A percentile compares a stretch with the other conserved stretches of the same genome.
Conservation (phyloP, 371 early-diverging fungal species). For the Nematocida ironsii region DNA sequence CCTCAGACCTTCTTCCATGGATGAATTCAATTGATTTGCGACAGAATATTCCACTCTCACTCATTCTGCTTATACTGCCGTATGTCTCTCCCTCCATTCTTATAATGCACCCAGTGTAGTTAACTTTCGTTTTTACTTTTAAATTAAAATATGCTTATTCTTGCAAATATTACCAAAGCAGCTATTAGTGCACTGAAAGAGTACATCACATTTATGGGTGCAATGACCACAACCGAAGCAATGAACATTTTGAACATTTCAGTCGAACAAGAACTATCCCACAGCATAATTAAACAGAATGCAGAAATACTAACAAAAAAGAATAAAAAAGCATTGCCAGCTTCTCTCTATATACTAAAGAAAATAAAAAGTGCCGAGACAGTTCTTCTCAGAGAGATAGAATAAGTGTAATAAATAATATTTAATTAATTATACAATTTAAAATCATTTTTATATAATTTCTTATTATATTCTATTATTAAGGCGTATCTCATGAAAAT, state of each 20-base stretch:
- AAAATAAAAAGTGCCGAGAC: conserved; percentile 17
- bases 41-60: conserved; percentile 1
- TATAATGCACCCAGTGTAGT: not conserved
- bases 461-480: too few species aligned
- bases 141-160: conserved; percentile 14
- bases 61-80: conserved; percentile 19
- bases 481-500: too few species aligned
- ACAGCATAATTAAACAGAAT: not conserved
- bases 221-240: conserved; percentile 15
- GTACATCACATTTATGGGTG: not conserved
- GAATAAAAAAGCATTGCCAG: not conserved
- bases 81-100: conserved; percentile 59
- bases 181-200: conserved; percentile 8
- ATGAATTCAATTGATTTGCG: conserved; percentile 5
- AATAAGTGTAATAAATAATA: not conserved
- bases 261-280: not conserved
- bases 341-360: conserved; percentile 14
- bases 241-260: conserved; percentile 14
- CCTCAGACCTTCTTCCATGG: not conserved
- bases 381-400: conserved; percentile 26
- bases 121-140: conserved; percentile 33
- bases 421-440: too few species aligned
- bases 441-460: too few species aligned
- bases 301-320: not conserved
- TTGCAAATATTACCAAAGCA: not conserved